Percentiles rank a stretch among this genome's conserved stretches.
These are phyloP conservation scores for Globisporangium perplexum DNA, from an alignment of 352 stramenopile genomes.

Conservation along the genomic window DNA sequence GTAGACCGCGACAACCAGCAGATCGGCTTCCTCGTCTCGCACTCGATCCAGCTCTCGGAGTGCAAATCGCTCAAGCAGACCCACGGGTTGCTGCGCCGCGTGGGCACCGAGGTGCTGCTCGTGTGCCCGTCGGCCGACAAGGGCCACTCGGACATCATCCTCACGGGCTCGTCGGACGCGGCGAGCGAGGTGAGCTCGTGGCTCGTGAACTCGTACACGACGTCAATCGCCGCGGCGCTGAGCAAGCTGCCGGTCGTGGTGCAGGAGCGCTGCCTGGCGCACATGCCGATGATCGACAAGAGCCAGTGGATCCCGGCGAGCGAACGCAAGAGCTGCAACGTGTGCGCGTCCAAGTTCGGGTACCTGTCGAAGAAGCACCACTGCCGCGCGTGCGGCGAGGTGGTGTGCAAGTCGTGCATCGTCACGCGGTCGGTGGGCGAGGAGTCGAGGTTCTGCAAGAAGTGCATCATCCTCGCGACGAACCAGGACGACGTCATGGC, in stretches of 20 bases:
- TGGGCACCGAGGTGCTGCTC: slow-evolving; percentile 49
- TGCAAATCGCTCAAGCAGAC: slow-evolving; percentile 58
- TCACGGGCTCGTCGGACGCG: slow-evolving; percentile 39
- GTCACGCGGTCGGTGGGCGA: slow-evolving; percentile 43
- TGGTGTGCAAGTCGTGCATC: slow-evolving; percentile 73
- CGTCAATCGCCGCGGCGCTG: slow-evolving; percentile 25
- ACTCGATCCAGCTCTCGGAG: slow-evolving; percentile 48
- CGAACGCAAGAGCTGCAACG: slow-evolving; percentile 55
- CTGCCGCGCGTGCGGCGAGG: slow-evolving; percentile 69
- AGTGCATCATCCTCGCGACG: slow-evolving; percentile 57
- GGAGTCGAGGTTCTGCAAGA: slow-evolving; percentile 68
- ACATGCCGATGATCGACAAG: slow-evolving; percentile 43
- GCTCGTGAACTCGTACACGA: slow-evolving; percentile 37
- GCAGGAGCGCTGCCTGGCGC: slow-evolving; percentile 36
- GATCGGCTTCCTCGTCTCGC: slow-evolving; percentile 57
- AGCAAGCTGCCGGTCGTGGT: slow-evolving; percentile 49
- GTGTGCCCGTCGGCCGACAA: slow-evolving; percentile 31
- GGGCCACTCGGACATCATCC: slow-evolving; percentile 46
- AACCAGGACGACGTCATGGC: slow-evolving; percentile 25
- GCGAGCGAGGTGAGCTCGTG: slow-evolving; percentile 31
- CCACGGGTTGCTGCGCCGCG: slow-evolving; percentile 45
- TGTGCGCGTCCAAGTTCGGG: slow-evolving; percentile 55
- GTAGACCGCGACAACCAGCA: slow-evolving; percentile 42
- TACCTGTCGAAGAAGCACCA: slow-evolving; percentile 74
- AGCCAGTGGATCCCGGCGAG: slow-evolving; percentile 32